Percentiles rank a stretch among this genome's conserved stretches.
These are phyloP conservation scores for Candida verbasci DNA, from an alignment of 805 yeast genomes.

Conservation along the genomic window DNA sequence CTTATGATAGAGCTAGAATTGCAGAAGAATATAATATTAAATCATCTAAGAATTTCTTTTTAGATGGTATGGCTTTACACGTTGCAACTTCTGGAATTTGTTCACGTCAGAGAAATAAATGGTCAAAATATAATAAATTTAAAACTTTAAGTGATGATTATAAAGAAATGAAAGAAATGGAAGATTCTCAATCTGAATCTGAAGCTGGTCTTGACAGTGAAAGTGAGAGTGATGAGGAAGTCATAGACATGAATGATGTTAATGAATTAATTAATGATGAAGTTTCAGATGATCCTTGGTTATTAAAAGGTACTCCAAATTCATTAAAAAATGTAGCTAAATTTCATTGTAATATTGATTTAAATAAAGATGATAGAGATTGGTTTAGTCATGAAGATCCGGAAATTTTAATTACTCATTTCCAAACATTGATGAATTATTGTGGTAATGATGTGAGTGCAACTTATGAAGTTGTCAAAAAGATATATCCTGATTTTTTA, in stretches of 20 bases:
- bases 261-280: constrained; percentile 1
- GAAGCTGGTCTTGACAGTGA: constrained; percentile 11
- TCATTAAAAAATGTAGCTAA: constrained; percentile 75
- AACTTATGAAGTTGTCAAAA: constrained; percentile 65
- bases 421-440: constrained; percentile 63
- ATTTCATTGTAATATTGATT: constrained; percentile 64
- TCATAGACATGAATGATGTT: background rate
- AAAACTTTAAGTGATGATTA: constrained; percentile 20
- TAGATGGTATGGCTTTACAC: constrained; percentile 93
- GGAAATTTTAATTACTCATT: constrained; percentile 48
- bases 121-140: constrained; percentile 55
- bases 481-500: constrained; percentile 65
- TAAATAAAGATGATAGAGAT: constrained; percentile 69
- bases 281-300: constrained; percentile 74
- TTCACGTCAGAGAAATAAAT: constrained; percentile 80
- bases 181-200: too few species aligned
- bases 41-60: constrained; percentile 66
- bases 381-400: constrained; percentile 54
- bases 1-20: constrained; percentile 86
- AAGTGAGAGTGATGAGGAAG: constrained; percentile 5
- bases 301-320: constrained; percentile 68
- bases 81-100: constrained; percentile 89
- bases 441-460: constrained; percentile 83
- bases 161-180: too few species aligned
- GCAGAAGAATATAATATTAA: constrained; percentile 73